phyloP scores from a whole-genome alignment of 1,284 basidiomycete genomes.

The Abortiporus biennis region DNA sequence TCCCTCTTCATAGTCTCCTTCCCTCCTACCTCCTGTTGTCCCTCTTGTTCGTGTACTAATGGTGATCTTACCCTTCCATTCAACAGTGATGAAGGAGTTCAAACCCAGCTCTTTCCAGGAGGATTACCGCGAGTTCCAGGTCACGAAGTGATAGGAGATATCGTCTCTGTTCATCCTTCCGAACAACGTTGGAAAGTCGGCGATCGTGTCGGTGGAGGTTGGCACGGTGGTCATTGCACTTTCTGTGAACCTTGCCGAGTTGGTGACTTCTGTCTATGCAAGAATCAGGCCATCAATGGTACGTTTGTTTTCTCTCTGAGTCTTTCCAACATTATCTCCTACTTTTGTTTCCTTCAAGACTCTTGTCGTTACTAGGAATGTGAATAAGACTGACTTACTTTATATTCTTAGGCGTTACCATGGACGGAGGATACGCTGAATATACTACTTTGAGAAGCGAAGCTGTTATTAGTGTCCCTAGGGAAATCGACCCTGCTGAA shows the following conservation, averaged over 20 bases:
- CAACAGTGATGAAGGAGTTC: slow-evolving; percentile 4
- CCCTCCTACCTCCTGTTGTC: slow-evolving; percentile 14
- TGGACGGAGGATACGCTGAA: slow-evolving; percentile 16
- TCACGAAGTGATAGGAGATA: slow-evolving; percentile 20
- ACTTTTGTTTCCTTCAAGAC: background rate
- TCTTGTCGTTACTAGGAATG: background rate
- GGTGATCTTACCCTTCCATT: background rate
- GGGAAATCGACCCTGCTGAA: slow-evolving; percentile 26
- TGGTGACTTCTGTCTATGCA: slow-evolving; percentile 17
- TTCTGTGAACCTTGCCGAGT: slow-evolving; percentile 15
- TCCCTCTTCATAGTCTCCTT: background rate
- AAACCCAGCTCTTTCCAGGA: background rate
- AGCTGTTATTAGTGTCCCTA: slow-evolving; percentile 25
- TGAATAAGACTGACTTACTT: slow-evolving; percentile 1
- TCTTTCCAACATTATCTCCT: background rate
- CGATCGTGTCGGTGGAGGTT: slow-evolving; percentile 20
- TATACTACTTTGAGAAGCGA: slow-evolving; percentile 22
- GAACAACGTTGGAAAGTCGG: slow-evolving; percentile 19
- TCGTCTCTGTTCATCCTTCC: slow-evolving; percentile 14
- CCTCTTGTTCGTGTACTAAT: slow-evolving; percentile 5
- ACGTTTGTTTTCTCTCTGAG: no score
- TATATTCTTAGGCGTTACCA: slow-evolving; percentile 11
- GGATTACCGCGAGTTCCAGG: slow-evolving; percentile 17
- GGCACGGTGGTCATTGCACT: slow-evolving; percentile 22
- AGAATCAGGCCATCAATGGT: slow-evolving; percentile 15